These are phyloP conservation scores for Auriculariales sp. DNA, from an alignment of 768 basidiomycete genomes.

Conservation along the genomic window DNA sequence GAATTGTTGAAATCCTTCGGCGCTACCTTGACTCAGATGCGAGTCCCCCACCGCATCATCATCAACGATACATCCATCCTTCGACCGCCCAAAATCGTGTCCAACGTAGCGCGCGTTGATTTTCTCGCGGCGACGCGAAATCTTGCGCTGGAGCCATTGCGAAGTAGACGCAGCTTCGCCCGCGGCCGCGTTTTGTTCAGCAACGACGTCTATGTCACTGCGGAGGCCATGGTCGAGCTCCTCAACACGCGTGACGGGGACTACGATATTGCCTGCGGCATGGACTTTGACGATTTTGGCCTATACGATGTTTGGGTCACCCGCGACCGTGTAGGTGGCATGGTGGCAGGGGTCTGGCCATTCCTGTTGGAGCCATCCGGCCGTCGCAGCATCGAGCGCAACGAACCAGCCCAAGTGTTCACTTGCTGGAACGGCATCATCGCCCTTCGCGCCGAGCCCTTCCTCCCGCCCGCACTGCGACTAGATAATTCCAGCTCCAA, in stretches of 20 bases:
- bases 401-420: constrained; percentile 28
- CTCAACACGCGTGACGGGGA: constrained; percentile 22
- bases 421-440: constrained; percentile 33
- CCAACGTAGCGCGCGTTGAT: constrained; percentile 15
- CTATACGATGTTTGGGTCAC: constrained; percentile 25
- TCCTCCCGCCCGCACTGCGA: constrained; percentile 25
- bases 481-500: constrained; percentile 13
- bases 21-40: constrained; percentile 10
- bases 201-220: constrained; percentile 27
- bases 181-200: constrained; percentile 21
- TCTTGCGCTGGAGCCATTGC: constrained; percentile 25
- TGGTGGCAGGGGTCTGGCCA: constrained; percentile 21
- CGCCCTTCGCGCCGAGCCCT: constrained; percentile 24
- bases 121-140: constrained; percentile 27
- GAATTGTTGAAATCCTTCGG: constrained; percentile 18
- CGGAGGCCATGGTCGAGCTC: constrained; percentile 25
- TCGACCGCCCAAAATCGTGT: neutral
- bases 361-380: constrained; percentile 26
- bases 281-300: constrained; percentile 24
- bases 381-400: constrained; percentile 20
- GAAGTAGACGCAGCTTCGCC: neutral
- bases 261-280: constrained; percentile 29
- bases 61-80: constrained; percentile 14
- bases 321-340: constrained; percentile 19
- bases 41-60: constrained; percentile 18